Percentiles rank a stretch among this genome's conserved stretches.
These are phyloP conservation scores for Filobasidium wieringae DNA, from an alignment of 768 basidiomycete genomes.

Conservation along the genomic window DNA sequence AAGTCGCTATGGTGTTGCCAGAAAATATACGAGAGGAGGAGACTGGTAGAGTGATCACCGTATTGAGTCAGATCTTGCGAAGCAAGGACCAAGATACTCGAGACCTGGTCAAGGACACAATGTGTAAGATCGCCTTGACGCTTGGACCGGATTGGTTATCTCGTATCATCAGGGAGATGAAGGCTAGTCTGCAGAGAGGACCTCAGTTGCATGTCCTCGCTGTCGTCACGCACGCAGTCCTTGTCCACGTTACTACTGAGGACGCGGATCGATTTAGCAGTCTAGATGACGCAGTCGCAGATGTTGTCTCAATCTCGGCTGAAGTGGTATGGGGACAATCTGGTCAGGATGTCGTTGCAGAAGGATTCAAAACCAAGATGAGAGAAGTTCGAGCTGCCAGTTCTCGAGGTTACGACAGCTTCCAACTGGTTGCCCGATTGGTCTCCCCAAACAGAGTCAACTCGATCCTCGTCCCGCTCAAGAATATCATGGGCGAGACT, in stretches of 20 bases:
- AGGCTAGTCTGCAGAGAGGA: constrained; percentile 73
- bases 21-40: constrained; percentile 52
- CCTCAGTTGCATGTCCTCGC: constrained; percentile 91
- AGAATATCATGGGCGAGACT: constrained; percentile 74
- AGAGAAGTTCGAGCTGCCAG: constrained; percentile 74
- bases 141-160: constrained; percentile 66
- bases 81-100: constrained; percentile 87
- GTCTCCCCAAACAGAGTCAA: constrained; percentile 68
- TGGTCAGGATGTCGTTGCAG: constrained; percentile 70
- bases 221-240: constrained; percentile 64
- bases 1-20: constrained; percentile 72
- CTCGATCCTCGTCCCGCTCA: constrained; percentile 61
- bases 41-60: constrained; percentile 63
- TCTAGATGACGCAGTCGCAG: constrained; percentile 65
- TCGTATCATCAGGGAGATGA: constrained; percentile 62
- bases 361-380: constrained; percentile 90
- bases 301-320: constrained; percentile 65
- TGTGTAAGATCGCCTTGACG: constrained; percentile 62
- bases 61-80: constrained; percentile 78
- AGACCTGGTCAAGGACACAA: constrained; percentile 68
- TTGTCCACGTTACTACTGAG: constrained; percentile 63
- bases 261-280: constrained; percentile 46
- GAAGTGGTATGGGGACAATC: constrained; percentile 93
- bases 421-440: constrained; percentile 64
- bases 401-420: constrained; percentile 74